Percentiles rank a stretch among this genome's conserved stretches.
Evolutionary conservation across 176 grass and related monocot species (phyloP).

Genomic region (Carex parvula): DNA sequence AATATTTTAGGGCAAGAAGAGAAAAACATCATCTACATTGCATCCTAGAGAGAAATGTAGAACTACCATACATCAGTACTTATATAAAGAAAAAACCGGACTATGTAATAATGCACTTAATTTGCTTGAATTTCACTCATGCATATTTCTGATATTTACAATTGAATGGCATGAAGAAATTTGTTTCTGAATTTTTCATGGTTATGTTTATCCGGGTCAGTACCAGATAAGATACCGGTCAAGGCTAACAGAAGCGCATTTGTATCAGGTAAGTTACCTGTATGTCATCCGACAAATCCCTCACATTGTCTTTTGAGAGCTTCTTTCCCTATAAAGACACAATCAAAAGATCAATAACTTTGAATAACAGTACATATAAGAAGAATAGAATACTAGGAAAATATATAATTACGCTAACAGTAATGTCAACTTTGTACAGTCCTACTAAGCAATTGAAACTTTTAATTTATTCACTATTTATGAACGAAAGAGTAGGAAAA

Average conservation of each 20-base stretch:
- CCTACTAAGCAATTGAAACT: background rate
- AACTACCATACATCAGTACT: background rate
- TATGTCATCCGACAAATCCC: constrained; percentile 69
- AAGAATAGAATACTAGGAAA: background rate
- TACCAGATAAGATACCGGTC: background rate
- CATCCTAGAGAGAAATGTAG: constrained; percentile 25
- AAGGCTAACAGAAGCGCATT: background rate
- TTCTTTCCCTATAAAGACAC: constrained; percentile 76
- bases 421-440: background rate
- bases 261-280: constrained; percentile 30
- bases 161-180: background rate
- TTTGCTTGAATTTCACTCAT: background rate
- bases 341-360: constrained; percentile 14
- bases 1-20: background rate
- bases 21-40: constrained; percentile 16
- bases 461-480: background rate
- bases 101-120: background rate
- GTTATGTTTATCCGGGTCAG: background rate
- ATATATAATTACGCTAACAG: background rate
- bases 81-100: background rate
- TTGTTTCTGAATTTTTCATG: background rate
- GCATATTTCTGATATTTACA: background rate
- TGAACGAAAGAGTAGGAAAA: background rate
- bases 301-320: constrained; percentile 81
- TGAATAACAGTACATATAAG: constrained; percentile 18